Base-by-base conservation (phyloP, 371 early-diverging fungal genomes). In the Saksenaea oblongispora region DNA sequence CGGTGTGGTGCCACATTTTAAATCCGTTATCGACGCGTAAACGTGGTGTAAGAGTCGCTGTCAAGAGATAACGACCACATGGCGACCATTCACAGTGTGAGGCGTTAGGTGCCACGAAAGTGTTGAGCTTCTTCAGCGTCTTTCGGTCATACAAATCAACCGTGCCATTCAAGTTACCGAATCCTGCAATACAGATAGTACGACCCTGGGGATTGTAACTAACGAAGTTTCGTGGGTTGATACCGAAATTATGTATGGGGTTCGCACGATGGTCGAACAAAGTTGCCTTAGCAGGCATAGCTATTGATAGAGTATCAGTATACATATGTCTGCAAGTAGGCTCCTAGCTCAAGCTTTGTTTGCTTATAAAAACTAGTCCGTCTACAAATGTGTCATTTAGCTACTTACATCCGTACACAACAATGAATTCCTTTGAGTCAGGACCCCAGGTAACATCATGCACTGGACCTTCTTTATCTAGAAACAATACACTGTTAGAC, bases 1-100 rank as follows among this genome's bases (percentile, higher is more conserved):
- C 98, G n/a, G 91, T 85, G 70, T 93, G 93, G 73, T 98, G 96
- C 95, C 96, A 96, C 69, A 98, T 83, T 62, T 92, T 93, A 76
- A 94, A 91, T 3, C 98, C 96, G 69, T 98, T 98, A 76, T 98
- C 98, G 14, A 98, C 98, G 71, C 97, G 93, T 65, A 98, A 83
- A 57, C 97, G 90, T 54, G 93, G 93, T 58, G 95, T 93, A 47
- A 96, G 79, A 1, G 93, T 97, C 27, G 97, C 93, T 17, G 96
- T 94, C 83, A 98, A 79, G 61, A 98, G 75, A 73, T 91, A 90
- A 18, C 93, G 84, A 66, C 98, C 96, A 76, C 95, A 93, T 15
- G 98, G 97, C 27, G 87, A 84, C 98, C 98, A 98, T 67, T 91
- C 91, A 69, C 92, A 93, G 56, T 82, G 81, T 31, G 93, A 88